These are phyloP conservation scores for Vinca minor DNA, from an alignment of 257 asterid genomes.

Conservation along the genomic window DNA sequence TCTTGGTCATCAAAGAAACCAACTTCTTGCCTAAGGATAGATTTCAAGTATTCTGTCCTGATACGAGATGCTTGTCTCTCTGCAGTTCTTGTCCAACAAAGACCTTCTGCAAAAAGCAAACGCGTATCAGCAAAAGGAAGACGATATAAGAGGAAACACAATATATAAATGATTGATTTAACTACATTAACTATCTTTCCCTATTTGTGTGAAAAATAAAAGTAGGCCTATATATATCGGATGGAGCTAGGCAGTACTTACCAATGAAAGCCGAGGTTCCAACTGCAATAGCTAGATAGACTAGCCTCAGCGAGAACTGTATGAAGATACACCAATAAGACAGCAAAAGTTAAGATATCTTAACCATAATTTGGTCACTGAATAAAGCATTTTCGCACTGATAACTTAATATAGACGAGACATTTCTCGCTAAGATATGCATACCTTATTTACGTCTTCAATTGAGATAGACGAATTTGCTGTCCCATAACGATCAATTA, in stretches of 20 bases:
- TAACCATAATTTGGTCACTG: too few relatives aligned
- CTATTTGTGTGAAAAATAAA: too few relatives aligned
- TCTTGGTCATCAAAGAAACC: constrained; percentile 55
- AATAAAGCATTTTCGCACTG: too few relatives aligned
- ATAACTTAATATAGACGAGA: neutral
- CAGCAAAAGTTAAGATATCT: neutral
- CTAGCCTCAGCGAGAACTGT: constrained; percentile 58
- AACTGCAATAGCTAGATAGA: constrained; percentile 59
- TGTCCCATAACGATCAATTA: constrained; percentile 42
- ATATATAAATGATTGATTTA: too few relatives aligned
- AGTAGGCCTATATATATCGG: too few relatives aligned
- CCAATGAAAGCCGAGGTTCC: constrained; percentile 65
- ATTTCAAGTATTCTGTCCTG: constrained; percentile 49
- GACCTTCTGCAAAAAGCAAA: constrained; percentile 37
- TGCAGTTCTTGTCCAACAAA: constrained; percentile 77
- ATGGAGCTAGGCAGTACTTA: constrained; percentile 15
- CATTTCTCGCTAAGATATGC: neutral
- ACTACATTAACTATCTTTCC: too few relatives aligned
- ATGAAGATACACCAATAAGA: neutral
- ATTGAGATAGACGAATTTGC: constrained; percentile 27
- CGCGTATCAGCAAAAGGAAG: neutral
- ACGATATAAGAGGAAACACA: too few relatives aligned
- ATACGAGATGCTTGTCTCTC: constrained; percentile 69
- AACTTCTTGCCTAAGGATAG: constrained; percentile 69
- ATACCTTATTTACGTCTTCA: constrained; percentile 49